Conservation (phyloP, 2,329 filamentous ascomycete species). For the Myotisia sp. region DNA sequence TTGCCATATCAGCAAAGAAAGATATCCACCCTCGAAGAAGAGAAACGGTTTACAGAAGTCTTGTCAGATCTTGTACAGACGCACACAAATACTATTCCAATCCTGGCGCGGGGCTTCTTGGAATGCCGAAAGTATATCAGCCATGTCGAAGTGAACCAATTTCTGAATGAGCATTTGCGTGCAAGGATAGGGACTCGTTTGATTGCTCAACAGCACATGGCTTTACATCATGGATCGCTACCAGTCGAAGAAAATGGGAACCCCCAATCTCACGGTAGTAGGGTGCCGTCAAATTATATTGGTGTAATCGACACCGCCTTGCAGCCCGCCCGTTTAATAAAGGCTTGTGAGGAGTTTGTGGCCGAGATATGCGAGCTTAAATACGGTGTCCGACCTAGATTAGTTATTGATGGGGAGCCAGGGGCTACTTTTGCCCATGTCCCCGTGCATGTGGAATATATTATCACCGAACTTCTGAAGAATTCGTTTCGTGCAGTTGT, state of each 20-base stretch:
- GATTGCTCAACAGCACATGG: conserved; percentile 93
- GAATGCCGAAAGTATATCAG: conserved; percentile 86
- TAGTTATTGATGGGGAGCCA: conserved; percentile 71
- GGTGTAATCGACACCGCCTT: conserved; percentile 90
- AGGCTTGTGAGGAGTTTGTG: conserved; percentile 76
- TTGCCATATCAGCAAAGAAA: conserved; percentile 64
- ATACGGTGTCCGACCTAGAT: conserved; percentile 71
- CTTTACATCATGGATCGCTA: conserved; percentile 62
- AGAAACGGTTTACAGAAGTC: conserved; percentile 80
- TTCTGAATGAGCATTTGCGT: conserved; percentile 84
- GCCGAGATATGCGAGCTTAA: conserved; percentile 93
- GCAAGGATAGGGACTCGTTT: conserved; percentile 87
- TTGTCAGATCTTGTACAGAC: conserved; percentile 92
- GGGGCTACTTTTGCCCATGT: conserved; percentile 86
- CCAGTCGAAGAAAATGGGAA: conserved; percentile 48
- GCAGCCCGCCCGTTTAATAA: conserved; percentile 64
- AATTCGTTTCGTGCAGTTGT: conserved; percentile 92
- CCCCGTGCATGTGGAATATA: conserved; percentile 93
- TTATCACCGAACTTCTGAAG: conserved; percentile 89
- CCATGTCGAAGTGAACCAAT: conserved; percentile 67
- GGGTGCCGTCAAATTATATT: conserved; percentile 51
- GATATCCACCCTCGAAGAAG: conserved; percentile 68
- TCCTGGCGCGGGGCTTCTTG: conserved; percentile 79
- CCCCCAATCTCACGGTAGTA: conserved; percentile 6
- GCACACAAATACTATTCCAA: conserved; percentile 85